Conservation (phyloP, 2,329 filamentous ascomycete genomes). For the Colletotrichum scovillei region DNA sequence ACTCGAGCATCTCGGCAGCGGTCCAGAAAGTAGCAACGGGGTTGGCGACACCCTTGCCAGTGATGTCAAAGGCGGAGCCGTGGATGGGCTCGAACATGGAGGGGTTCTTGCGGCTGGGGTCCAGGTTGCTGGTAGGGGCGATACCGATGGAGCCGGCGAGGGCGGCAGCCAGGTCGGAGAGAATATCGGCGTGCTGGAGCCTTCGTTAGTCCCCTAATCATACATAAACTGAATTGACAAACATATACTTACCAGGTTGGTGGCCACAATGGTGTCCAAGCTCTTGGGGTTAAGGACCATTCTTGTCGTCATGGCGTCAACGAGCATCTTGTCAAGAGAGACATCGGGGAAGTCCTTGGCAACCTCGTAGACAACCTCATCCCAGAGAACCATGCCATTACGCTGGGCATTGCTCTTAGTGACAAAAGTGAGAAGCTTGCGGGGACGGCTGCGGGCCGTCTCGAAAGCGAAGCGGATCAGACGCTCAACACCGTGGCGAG, state of each 20-base stretch:
- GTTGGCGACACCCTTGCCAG: constrained; percentile 63
- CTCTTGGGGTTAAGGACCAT: constrained; percentile 71
- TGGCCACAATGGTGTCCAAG: constrained; percentile 72
- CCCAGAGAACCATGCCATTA: constrained; percentile 77
- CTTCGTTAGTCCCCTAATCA: not conserved
- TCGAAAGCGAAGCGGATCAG: constrained; percentile 74
- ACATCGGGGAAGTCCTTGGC: constrained; percentile 70
- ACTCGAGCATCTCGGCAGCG: constrained; percentile 63
- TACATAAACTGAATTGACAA: not conserved
- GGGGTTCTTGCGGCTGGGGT: constrained; percentile 63
- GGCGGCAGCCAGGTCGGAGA: constrained; percentile 75
- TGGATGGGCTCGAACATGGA: constrained; percentile 70
- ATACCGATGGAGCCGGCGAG: constrained; percentile 77
- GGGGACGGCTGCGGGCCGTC: constrained; percentile 60
- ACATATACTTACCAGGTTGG: constrained; percentile 59
- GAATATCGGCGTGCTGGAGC: constrained; percentile 64
- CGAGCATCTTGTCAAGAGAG: constrained; percentile 71
- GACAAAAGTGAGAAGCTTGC: constrained; percentile 70
- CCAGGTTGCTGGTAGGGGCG: constrained; percentile 73
- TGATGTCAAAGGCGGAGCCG: constrained; percentile 65
- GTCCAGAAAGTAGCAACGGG: constrained; percentile 67
- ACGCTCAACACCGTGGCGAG: constrained; percentile 67
- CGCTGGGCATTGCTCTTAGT: constrained; percentile 75
- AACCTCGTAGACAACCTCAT: constrained; percentile 67
- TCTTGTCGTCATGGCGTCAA: constrained; percentile 59